A percentile compares a stretch with the other conserved stretches of the same genome.
Conservation (phyloP, 306 rosid genomes). For the Lotus japonicus region DNA sequence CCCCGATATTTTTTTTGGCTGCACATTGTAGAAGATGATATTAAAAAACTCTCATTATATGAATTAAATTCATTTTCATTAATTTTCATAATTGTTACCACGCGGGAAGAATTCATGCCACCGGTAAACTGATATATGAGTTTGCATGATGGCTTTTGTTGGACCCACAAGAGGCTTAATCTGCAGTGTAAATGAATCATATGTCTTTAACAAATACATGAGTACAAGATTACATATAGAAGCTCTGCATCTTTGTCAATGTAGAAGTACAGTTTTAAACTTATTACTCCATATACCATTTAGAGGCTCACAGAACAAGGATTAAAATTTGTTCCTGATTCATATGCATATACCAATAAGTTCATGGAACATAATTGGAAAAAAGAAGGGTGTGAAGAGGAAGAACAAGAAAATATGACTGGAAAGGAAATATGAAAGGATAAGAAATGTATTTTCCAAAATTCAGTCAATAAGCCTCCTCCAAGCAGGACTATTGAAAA, state of each 20-base stretch:
- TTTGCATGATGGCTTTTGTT: conserved; percentile 69
- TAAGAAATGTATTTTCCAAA: background rate
- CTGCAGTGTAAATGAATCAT: conserved; percentile 38
- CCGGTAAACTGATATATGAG: conserved; percentile 32
- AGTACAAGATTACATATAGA: background rate
- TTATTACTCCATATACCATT: conserved; percentile 6
- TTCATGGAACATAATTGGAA: background rate
- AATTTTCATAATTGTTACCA: conserved; percentile 42
- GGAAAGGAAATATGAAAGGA: background rate
- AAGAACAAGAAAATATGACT: conserved; percentile 5
- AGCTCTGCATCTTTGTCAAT: conserved; percentile 5
- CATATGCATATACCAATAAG: background rate
- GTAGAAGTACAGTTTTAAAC: background rate
- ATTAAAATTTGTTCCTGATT: background rate
- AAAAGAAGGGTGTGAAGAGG: background rate
- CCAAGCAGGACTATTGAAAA: background rate
- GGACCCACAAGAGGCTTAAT: conserved; percentile 89
- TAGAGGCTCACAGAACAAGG: background rate
- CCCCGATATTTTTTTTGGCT: conserved; percentile 82
- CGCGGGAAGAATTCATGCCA: conserved; percentile 98
- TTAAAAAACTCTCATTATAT: conserved; percentile 12
- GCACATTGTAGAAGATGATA: conserved; percentile 39
- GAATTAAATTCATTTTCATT: conserved; percentile 16
- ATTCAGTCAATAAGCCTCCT: conserved; percentile 1
- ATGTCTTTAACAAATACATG: conserved; percentile 9